Conservation (phyloP, 768 basidiomycete species). For the Russula virescens region DNA sequence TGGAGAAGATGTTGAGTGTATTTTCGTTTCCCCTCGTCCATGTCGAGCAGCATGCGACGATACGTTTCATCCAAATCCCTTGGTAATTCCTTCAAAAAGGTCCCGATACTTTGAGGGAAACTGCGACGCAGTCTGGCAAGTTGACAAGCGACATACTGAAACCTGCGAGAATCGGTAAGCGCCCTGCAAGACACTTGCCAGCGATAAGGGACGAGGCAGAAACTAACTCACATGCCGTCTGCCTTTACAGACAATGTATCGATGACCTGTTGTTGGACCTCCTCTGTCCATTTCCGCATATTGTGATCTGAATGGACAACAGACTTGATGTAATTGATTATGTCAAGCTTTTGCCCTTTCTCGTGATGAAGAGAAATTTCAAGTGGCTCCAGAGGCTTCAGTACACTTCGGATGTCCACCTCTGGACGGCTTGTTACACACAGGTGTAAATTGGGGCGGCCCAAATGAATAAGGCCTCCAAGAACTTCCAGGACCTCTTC, state of each 20-base stretch:
- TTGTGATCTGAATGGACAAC: not conserved
- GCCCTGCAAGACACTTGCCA: too few relatives aligned
- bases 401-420: not conserved
- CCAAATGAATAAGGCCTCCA: not conserved
- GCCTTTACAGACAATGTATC: not conserved
- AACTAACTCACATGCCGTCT: constrained; percentile 5
- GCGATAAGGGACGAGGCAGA: not conserved
- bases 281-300: constrained; percentile 2
- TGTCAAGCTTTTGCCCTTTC: not conserved
- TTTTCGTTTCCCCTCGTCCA: not conserved
- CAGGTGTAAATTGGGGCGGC: not conserved
- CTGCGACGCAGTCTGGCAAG: not conserved
- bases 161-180: not conserved
- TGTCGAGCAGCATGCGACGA: not conserved
- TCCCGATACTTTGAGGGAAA: not conserved
- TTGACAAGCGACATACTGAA: constrained; percentile 5
- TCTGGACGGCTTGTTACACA: constrained; percentile 6
- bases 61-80: constrained; percentile 3
- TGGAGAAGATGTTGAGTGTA: not conserved
- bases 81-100: not conserved
- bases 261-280: not conserved
- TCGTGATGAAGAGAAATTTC: not conserved
- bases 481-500: not conserved
- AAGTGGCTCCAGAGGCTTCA: not conserved
- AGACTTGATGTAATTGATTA: not conserved